These are phyloP conservation scores for Ustilago xerochloae DNA, from an alignment of 1,284 basidiomycete species.

Conservation along the genomic window DNA sequence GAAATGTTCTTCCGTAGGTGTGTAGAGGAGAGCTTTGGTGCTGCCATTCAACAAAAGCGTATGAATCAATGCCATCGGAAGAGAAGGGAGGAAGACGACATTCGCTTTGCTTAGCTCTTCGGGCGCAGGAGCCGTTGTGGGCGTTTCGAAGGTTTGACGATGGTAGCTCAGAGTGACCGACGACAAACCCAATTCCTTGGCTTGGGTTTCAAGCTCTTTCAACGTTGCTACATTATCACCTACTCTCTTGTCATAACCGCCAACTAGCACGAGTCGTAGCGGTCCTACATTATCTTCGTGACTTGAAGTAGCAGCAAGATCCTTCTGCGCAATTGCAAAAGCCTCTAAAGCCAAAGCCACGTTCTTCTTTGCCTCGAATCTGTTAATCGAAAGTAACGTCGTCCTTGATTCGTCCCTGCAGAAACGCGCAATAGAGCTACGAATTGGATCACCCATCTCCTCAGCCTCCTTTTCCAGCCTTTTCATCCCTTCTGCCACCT, in stretches of 20 bases:
- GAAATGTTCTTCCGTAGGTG: slow-evolving; percentile 94
- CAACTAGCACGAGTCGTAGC: slow-evolving; percentile 69
- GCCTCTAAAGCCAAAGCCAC: slow-evolving; percentile 81
- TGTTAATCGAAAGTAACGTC: slow-evolving; percentile 88
- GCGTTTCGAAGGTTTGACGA: slow-evolving; percentile 60
- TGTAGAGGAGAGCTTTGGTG: slow-evolving; percentile 78
- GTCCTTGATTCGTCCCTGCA: slow-evolving; percentile 70
- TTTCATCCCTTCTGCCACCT: slow-evolving; percentile 36
- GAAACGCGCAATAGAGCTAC: slow-evolving; percentile 16
- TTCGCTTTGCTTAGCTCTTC: slow-evolving; percentile 18
- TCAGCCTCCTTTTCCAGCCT: slow-evolving; percentile 71
- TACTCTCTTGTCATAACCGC: slow-evolving; percentile 80
- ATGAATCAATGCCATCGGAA: slow-evolving; percentile 59
- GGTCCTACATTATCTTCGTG: slow-evolving; percentile 8
- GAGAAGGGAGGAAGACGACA: slow-evolving; percentile 61
- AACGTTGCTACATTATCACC: slow-evolving; percentile 77
- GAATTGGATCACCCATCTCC: slow-evolving; percentile 30
- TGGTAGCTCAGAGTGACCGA: slow-evolving; percentile 63
- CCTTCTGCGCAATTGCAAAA: slow-evolving; percentile 72
- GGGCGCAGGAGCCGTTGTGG: slow-evolving; percentile 44
- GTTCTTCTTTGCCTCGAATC: slow-evolving; percentile 97
- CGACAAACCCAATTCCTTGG: slow-evolving; percentile 69
- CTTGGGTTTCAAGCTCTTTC: slow-evolving; percentile 54
- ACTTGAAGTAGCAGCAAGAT: slow-evolving; percentile 29
- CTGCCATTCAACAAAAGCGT: slow-evolving; percentile 49